Conservation (phyloP, 208 protist species). For the Trypanosomatidae sp. region DNA sequence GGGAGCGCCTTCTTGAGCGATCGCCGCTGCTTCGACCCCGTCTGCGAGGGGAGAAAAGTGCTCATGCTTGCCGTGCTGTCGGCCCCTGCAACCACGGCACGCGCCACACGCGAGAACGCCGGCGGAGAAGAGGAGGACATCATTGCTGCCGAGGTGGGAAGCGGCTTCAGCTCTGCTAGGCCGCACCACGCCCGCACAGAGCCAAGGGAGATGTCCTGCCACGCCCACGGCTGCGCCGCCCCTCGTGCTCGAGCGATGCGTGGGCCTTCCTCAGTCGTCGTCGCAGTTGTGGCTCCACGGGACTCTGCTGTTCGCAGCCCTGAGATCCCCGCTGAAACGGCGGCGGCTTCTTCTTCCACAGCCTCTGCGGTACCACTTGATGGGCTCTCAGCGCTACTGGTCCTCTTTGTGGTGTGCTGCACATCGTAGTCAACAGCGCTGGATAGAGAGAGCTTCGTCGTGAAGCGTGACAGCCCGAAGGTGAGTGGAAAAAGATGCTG, state of each 20-base stretch:
- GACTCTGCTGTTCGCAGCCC: not conserved
- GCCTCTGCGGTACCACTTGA: not conserved
- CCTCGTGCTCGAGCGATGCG: no score
- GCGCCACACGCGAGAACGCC: not conserved
- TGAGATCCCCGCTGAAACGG: not conserved
- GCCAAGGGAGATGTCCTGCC: conserved; percentile 18
- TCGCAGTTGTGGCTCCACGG: not conserved
- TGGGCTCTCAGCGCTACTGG: not conserved
- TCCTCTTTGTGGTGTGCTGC: not conserved
- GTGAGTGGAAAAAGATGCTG: conserved; percentile 21
- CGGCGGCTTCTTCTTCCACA: not conserved
- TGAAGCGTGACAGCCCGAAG: conserved; percentile 20
- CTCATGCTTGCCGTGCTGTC: not conserved
- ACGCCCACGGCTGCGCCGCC: conserved; percentile 16
- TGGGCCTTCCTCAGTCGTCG: not conserved
- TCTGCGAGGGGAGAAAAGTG: not conserved
- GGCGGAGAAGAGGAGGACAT: not conserved
- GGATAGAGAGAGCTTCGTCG: conserved; percentile 19
- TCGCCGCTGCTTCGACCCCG: not conserved
- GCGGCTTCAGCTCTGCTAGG: conserved; percentile 10
- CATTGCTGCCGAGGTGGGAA: not conserved
- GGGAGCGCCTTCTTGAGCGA: no score
- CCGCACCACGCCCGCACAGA: conserved; percentile 21
- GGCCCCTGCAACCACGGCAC: not conserved
- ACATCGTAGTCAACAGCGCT: conserved; percentile 22